These are phyloP conservation scores for Lagenaria siceraria DNA, from an alignment of 306 rosid species.

Conservation along the genomic window DNA sequence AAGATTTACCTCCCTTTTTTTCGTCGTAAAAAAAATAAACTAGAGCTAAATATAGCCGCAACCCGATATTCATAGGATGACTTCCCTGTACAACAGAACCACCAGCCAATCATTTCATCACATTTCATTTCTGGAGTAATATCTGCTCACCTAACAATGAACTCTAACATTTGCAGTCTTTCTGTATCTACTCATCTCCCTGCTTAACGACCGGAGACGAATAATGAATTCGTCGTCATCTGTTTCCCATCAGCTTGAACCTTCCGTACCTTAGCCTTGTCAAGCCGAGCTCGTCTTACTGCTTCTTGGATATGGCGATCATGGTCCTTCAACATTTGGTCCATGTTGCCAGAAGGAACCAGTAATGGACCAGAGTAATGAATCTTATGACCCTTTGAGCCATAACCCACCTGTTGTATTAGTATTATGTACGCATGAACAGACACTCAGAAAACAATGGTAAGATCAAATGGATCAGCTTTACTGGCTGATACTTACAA, in stretches of 20 bases:
- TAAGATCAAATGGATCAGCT: neutral
- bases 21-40: neutral
- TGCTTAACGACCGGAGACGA: slow-evolving; percentile 80
- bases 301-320: slow-evolving; percentile 97
- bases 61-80: neutral
- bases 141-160: neutral
- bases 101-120: slow-evolving; percentile 1
- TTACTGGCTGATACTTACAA: neutral
- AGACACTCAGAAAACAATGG: neutral
- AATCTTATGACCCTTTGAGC: slow-evolving; percentile 87
- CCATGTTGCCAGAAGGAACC: slow-evolving; percentile 89
- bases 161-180: neutral
- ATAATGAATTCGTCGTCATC: slow-evolving; percentile 59
- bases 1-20: neutral
- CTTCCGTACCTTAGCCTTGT: slow-evolving; percentile 77
- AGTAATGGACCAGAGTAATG: slow-evolving; percentile 95
- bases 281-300: slow-evolving; percentile 72
- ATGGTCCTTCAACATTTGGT: slow-evolving; percentile 95
- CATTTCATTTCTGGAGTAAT: neutral
- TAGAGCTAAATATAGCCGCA: neutral
- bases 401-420: slow-evolving; percentile 59
- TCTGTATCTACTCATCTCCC: neutral
- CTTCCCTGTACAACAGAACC: slow-evolving; percentile 5
- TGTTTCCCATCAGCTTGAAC: slow-evolving; percentile 74
- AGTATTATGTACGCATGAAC: neutral